Evolutionary conservation across 2,329 filamentous ascomycete species (phyloP).

Genomic region (Hypoxylon sp.): DNA sequence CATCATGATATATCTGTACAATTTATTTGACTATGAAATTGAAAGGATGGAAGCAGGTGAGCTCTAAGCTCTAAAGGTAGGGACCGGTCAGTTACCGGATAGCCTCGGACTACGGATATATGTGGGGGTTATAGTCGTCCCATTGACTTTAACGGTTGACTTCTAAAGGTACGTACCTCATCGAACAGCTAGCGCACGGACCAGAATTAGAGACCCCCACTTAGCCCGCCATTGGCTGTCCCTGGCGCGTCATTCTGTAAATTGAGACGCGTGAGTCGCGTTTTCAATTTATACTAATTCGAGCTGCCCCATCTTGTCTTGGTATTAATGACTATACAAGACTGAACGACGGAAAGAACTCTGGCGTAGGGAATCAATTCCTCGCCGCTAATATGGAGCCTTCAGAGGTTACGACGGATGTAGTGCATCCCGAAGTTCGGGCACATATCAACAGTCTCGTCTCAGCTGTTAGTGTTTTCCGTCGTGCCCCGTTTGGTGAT

Average conservation of each 20-base stretch:
- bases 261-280: conserved; percentile 49
- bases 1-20: conserved; percentile 54
- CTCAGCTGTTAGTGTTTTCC: conserved; percentile 78
- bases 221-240: not conserved
- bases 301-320: conserved; percentile 31
- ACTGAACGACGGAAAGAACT: conserved; percentile 27
- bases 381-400: conserved; percentile 66
- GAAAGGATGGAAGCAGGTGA: conserved; percentile 29
- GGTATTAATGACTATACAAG: conserved; percentile 33
- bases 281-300: conserved; percentile 43
- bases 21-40: conserved; percentile 7
- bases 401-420: conserved; percentile 66
- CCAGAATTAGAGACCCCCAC: not conserved
- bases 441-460: conserved; percentile 95
- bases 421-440: conserved; percentile 91
- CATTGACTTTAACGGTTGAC: not conserved
- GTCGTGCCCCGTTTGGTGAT: not conserved
- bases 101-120: conserved; percentile 53
- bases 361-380: conserved; percentile 42
- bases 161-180: not conserved
- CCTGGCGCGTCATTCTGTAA: conserved; percentile 41
- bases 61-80: conserved; percentile 7
- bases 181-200: conserved; percentile 1
- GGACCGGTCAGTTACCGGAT: conserved; percentile 45
- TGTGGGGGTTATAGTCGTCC: conserved; percentile 49